phyloP scores from a whole-genome alignment of 306 rosid genomes.

The Corylus avellana region DNA sequence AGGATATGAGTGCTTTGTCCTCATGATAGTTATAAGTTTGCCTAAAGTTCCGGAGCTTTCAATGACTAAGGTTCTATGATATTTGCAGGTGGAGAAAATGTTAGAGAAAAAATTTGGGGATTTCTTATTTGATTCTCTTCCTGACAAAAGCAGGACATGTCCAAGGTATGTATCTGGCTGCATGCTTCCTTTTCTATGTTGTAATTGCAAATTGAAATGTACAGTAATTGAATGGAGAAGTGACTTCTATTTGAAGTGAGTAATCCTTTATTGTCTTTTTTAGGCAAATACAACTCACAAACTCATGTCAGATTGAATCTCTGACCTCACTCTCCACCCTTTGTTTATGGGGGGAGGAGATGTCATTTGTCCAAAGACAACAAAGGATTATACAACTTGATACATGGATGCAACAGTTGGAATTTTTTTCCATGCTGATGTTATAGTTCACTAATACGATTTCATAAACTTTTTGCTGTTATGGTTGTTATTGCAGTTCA shows the following conservation, averaged over 20 bases:
- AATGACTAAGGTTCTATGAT: slow-evolving; percentile 21
- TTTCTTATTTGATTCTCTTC: slow-evolving; percentile 68
- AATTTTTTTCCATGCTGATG: neutral
- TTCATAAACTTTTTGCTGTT: neutral
- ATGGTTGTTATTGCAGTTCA: neutral
- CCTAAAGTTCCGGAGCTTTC: neutral
- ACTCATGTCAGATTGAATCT: neutral
- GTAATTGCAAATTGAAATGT: neutral
- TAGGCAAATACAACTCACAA: neutral
- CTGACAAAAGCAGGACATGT: slow-evolving; percentile 64
- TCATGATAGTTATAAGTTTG: slow-evolving; percentile 12
- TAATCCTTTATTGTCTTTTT: neutral
- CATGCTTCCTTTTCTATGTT: slow-evolving; percentile 12
- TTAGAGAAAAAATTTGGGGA: slow-evolving; percentile 82
- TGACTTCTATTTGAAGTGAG: neutral
- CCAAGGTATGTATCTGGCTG: slow-evolving; percentile 62
- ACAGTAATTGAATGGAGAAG: neutral
- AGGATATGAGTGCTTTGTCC: slow-evolving; percentile 14
- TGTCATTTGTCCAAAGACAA: neutral
- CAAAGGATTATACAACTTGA: too few species aligned
- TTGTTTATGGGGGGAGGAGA: neutral
- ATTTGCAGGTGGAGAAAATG: slow-evolving; percentile 92
- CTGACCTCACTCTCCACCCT: neutral
- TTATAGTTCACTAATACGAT: neutral
- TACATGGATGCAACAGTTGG: neutral